phyloP scores from a whole-genome alignment of 31 red algal genomes.

The Bonnemaisonia californica region DNA sequence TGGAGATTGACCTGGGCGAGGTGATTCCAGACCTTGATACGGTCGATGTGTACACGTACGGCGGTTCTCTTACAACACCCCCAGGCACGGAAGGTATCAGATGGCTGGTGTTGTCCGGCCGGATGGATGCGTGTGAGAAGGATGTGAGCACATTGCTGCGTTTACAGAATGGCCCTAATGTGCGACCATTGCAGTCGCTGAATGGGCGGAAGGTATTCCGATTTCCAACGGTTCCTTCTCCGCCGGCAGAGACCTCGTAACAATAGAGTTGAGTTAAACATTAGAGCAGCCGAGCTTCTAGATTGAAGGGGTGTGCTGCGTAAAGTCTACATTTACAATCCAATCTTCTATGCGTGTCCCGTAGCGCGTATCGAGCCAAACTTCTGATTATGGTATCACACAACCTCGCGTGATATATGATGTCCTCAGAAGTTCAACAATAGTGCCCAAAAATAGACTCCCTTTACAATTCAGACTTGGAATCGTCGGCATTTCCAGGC shows the following conservation, averaged over 20 bases:
- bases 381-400: no score
- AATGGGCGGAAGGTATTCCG: slow-evolving; percentile 44
- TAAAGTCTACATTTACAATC: no score
- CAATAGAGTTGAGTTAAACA: no score
- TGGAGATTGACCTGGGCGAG: slow-evolving; percentile 56
- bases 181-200: slow-evolving; percentile 54
- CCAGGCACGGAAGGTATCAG: slow-evolving; percentile 70
- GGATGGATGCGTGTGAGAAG: slow-evolving; percentile 21
- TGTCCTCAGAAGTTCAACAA: no score
- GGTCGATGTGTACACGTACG: slow-evolving; percentile 53
- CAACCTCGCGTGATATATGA: no score
- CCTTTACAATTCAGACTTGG: slow-evolving; percentile 51
- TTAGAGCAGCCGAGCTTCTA: no score
- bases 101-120: slow-evolving; percentile 57
- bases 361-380: no score
- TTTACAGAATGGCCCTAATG: slow-evolving; percentile 63
- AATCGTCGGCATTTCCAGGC: not conserved
- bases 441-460: not conserved
- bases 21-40: slow-evolving; percentile 49
- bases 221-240: slow-evolving; percentile 36
- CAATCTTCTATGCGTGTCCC: no score
- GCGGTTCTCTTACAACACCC: slow-evolving; percentile 69
- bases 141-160: slow-evolving; percentile 38
- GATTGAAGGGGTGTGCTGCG: no score
- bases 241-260: no score